A percentile compares a stretch with the other conserved stretches of the same genome.
Evolutionary conservation across 2,329 filamentous ascomycete genomes (phyloP).

Genomic region (Fusarium nematophilum): DNA sequence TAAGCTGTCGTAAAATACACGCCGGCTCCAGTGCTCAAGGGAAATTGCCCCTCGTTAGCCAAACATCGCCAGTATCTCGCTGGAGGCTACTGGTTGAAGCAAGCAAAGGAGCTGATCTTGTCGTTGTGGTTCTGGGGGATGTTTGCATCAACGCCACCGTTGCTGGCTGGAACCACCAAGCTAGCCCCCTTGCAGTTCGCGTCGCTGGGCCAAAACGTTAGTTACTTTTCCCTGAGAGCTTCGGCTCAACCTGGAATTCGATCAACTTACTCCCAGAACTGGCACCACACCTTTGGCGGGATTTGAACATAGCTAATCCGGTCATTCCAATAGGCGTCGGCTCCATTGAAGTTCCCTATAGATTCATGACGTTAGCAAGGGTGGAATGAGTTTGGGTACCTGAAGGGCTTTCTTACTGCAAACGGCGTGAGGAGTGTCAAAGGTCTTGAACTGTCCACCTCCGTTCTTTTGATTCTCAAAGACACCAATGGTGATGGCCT

Average conservation of each 20-base stretch:
- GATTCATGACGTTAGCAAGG: not conserved
- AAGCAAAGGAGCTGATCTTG: constrained; percentile 14
- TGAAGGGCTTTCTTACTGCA: constrained; percentile 17
- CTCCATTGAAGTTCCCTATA: not conserved
- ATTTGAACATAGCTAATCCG: constrained; percentile 14
- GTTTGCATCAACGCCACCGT: not conserved
- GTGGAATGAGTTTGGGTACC: too few relatives aligned
- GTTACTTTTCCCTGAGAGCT: too few relatives aligned
- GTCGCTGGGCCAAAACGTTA: too few relatives aligned
- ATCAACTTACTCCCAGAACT: constrained; percentile 21
- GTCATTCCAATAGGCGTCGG: constrained; percentile 16
- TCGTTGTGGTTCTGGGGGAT: constrained; percentile 14
- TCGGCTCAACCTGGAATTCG: too few relatives aligned
- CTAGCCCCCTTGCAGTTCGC: constrained; percentile 6
- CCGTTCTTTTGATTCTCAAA: constrained; percentile 14
- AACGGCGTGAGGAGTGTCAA: not conserved
- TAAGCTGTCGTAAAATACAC: too few relatives aligned
- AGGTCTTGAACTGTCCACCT: constrained; percentile 5
- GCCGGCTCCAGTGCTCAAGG: too few relatives aligned
- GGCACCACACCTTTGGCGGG: constrained; percentile 4
- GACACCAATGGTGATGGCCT: constrained; percentile 14
- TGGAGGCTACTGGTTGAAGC: too few relatives aligned
- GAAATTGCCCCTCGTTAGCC: too few relatives aligned
- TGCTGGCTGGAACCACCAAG: constrained; percentile 1
- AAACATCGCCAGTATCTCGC: too few relatives aligned